Evolutionary conservation across 495 filamentous ascomycete genomes (phyloP), one percentile per base, ranked within the genome.

Genomic region (Penicillium fimorum): DNA sequence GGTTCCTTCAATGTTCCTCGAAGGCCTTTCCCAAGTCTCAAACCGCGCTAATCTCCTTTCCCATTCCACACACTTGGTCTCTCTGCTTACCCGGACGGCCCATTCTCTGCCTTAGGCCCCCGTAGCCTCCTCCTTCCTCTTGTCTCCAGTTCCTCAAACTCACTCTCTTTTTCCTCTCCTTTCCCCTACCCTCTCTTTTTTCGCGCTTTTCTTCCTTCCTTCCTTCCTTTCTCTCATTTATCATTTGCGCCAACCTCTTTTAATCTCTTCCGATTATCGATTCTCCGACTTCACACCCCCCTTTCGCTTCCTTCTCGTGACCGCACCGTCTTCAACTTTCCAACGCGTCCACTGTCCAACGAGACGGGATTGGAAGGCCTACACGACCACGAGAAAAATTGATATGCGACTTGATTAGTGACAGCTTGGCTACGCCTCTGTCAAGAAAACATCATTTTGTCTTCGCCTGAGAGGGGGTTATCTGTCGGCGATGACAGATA

Each of bases 401-500:
- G 71, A 74, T 64, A 76, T 76, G 72, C 65, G 61, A 63, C 50
- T 69, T 67, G 67, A 59, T 62, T 59, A 60, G 58, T 70, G 62
- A 69, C 59, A 55, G 65, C 32, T 65, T 60, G 56, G 57, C 50
- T 38, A 56, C 61, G 61, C 58, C 61, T 67, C 52, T 41, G 45
- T 53, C 55, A 55, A 53, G 53, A 40, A 61, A 57, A 50, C 55
- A 41, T 57, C 58, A 66, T 65, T 63, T 62, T 62, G 60, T 60
- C 53, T 63, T 59, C 50, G 53, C 69, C 67, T 76, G 70, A 78
- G 78, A 79, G 82, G 77, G 77, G 80, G 76, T 76, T 76, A 79
- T 73, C 75, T 79, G 80, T 80, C 85, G 83, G 88, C 87, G 92
- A 96, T 96, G 92, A 96, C 91, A 86, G 91, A 96, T 79, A 77